Conservation (phyloP, 768 basidiomycete genomes). For the Pleurotus tuoliensis region DNA sequence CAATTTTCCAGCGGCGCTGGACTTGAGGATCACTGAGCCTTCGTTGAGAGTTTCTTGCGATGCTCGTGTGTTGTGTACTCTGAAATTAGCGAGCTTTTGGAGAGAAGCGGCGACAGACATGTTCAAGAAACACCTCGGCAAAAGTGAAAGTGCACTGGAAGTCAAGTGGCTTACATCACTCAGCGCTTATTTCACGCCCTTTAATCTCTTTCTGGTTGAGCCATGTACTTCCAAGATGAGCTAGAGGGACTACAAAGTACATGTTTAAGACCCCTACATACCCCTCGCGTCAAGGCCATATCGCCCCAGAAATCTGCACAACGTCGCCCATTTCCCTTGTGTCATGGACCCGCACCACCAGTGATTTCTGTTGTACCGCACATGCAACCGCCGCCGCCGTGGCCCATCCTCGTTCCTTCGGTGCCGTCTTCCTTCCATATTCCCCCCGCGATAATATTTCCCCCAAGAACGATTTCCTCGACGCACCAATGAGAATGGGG, state of each 20-base stretch:
- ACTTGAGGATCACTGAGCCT: slow-evolving; percentile 47
- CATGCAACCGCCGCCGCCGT: slow-evolving; percentile 76
- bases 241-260: no score
- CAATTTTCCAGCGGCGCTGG: slow-evolving; percentile 36
- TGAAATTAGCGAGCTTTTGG: slow-evolving; percentile 50
- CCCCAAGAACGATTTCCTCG: slow-evolving; percentile 84
- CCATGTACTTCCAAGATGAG: no score
- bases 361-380: slow-evolving; percentile 68
- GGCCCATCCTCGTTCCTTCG: slow-evolving; percentile 70
- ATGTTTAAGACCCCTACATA: no score
- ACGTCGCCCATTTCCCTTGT: slow-evolving; percentile 71
- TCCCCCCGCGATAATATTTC: slow-evolving; percentile 50
- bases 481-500: slow-evolving; percentile 71
- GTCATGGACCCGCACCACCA: slow-evolving; percentile 82
- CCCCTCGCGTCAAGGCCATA: slow-evolving; percentile 34
- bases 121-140: background rate
- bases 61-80: slow-evolving; percentile 45
- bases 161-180: no score
- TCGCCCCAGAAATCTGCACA: slow-evolving; percentile 57
- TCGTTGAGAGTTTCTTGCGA: slow-evolving; percentile 60
- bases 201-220: no score
- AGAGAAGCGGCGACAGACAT: slow-evolving; percentile 50
- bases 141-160: no score
- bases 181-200: no score
- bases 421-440: slow-evolving; percentile 48